Conservation (phyloP, 495 filamentous ascomycete genomes). For the Elaphomyces granulatus region DNA sequence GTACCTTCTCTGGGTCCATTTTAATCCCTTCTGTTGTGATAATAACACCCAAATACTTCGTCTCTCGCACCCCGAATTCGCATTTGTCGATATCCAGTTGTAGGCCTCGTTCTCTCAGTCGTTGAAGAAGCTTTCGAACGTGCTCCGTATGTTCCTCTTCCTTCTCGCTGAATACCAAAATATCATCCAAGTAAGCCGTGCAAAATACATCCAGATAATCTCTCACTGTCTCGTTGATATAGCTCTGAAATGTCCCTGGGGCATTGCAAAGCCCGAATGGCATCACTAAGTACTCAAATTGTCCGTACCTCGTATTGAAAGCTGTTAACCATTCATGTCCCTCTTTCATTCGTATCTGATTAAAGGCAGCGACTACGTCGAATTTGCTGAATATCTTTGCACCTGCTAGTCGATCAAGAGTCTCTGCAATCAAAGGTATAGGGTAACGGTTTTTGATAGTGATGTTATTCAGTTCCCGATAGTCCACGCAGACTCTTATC, state of each 20-base stretch:
- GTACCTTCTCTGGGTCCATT: conserved; percentile 8
- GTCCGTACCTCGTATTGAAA: conserved; percentile 9
- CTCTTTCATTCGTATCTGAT: not conserved
- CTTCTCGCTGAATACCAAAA: conserved; percentile 7
- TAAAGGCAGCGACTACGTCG: not conserved
- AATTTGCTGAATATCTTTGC: not conserved
- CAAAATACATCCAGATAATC: conserved; percentile 9
- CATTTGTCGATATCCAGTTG: conserved; percentile 10
- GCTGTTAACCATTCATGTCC: conserved; percentile 7
- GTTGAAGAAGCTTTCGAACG: conserved; percentile 1
- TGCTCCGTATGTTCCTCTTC: conserved; percentile 6
- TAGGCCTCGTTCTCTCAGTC: conserved; percentile 3
- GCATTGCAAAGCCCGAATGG: conserved; percentile 10
- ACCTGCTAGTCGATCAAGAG: not conserved
- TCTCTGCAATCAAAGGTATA: not conserved
- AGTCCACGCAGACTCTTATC: not conserved
- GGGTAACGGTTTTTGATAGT: not conserved
- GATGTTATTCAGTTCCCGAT: not conserved
- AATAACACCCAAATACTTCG: conserved; percentile 6
- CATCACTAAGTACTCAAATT: conserved; percentile 12
- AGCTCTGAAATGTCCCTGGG: conserved; percentile 8
- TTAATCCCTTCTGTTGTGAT: conserved; percentile 4
- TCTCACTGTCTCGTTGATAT: conserved; percentile 5
- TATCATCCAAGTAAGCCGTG: conserved; percentile 8
- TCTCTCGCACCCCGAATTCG: conserved; percentile 6